Base-by-base conservation (phyloP, 2,329 filamentous ascomycete species). In the Fonsecaea multimorphosa region DNA sequence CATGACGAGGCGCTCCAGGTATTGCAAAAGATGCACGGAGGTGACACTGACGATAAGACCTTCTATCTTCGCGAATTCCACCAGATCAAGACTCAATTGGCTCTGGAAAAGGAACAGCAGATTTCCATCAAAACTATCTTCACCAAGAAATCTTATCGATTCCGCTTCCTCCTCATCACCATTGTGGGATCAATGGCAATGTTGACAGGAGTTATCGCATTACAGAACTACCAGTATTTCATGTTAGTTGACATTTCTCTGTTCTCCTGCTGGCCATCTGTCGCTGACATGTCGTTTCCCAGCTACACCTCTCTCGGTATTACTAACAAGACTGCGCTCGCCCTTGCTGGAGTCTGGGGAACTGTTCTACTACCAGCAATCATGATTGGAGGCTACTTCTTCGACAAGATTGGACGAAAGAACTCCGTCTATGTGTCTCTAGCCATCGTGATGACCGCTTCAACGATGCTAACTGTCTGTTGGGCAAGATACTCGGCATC, bases 331-430 rank as follows among this genome's bases (percentile, higher is more conserved):
- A 78, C 81, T 12, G 79, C 83, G 70, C 80, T 78, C 63, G 86
- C 89, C 58, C 88, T 93, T 84, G 92, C 96, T 70, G 87, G 91
- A 67, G 93, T 95, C 82, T 94, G 94, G 75, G 90, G 89, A 81
- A 88, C 96, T 82, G 94, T 92, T 85, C 93, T 96, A 83, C 92
- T 91, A 85, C 93, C 89, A 84, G 96, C 96, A 4, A 72, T 72
- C 24, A 70, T 86, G 34, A 84, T 84, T 0, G 85, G 83, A 0
- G 76, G 78, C 36, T 85, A 76, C 65, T 74, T 86, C 14, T 82
- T 82, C 1, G 85, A 86, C 71, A 83, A 84, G 72, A 86, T 84
- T 84, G 85, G 85, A 46, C 79, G 85, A 62, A 83, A 81, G 56
- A 86, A 87, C 84, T 78, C 87, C 5, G 72, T 87, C 3, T 5